Evolutionary conservation across 768 basidiomycete genomes (phyloP), one percentile per base, ranked within the genome.

Genomic region (Leccinum pellstonianum): DNA sequence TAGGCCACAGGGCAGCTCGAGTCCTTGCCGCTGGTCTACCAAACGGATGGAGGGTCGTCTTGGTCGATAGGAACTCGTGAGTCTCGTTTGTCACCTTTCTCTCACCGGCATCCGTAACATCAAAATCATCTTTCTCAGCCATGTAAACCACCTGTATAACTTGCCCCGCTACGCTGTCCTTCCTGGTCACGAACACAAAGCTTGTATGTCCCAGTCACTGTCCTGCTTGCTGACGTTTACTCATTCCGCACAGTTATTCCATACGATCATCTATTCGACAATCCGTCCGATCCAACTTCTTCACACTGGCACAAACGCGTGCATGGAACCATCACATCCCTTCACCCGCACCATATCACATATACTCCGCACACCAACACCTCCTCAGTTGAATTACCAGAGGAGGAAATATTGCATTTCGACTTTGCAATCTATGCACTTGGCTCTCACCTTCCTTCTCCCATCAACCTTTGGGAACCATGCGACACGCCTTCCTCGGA

Each of bases 151-250:
- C 63, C 77, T 86, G 1, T 88, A 87, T 68, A 80, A 83, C 31
- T 77, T 87, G 43, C 82, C 85, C 4, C 76, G 86, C 54, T 79
- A 81, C 54, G 80, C 84, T 17, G 80, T 86, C 21, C 77, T 86
- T 5, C 77, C 83, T 43, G 80, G 82, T 19, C 82, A 86, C 63
- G 85, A 85, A 70, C 82, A 86, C 72, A 87, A 86, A 76, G 84
- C 84, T 27, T 87, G 82, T 83, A 57, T 61, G 80, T 71, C 17
- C 14, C 15, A 5, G 2, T 38, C 31, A 17, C 2, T n/a, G 17
- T 1, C 27, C 7, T 25, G 4, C 12, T 33, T 11, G 23, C 15
- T 29, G 31, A 29, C 25, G 1, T 2, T 52, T 14, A 51, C 27
- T 8, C 8, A 14, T 35, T 63, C 33, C 10, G 10, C 33, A 62